Evolutionary conservation across 371 early-diverging fungal genomes (phyloP).

Genomic region (Mortierella sp.): DNA sequence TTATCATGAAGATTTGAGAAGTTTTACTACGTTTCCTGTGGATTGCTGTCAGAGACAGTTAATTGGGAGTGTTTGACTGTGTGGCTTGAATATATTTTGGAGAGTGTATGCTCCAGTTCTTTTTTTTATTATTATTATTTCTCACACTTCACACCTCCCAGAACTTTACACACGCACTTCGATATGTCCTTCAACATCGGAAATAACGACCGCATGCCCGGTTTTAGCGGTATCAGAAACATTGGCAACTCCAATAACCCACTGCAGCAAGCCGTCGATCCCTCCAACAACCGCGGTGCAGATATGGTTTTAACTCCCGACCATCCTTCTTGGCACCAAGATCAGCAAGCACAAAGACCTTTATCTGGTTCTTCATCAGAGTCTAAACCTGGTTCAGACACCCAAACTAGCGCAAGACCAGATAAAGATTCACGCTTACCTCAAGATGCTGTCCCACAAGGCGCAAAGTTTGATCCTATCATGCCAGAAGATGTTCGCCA

Average conservation of each 20-base stretch:
- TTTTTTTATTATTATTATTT: too few species aligned
- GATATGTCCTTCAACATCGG: constrained; percentile 49
- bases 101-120: too few species aligned
- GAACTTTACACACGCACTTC: too few species aligned
- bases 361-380: background rate
- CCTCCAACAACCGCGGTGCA: constrained; percentile 28
- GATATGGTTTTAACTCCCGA: constrained; percentile 53
- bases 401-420: constrained; percentile 17
- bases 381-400: constrained; percentile 14
- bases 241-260: constrained; percentile 15
- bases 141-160: background rate
- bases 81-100: too few species aligned
- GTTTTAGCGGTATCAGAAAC: background rate
- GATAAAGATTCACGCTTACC: constrained; percentile 31
- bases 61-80: too few species aligned
- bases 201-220: constrained; percentile 34
- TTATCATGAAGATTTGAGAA: too few species aligned
- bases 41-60: too few species aligned
- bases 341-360: background rate
- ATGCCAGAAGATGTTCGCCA: constrained; percentile 27
- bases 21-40: too few species aligned
- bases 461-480: constrained; percentile 47
- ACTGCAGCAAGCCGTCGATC: constrained; percentile 28
- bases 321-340: constrained; percentile 41
- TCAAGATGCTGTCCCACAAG: constrained; percentile 34